phyloP scores from a whole-genome alignment of 805 yeast species.

The Nakazawaea siamensis region DNA sequence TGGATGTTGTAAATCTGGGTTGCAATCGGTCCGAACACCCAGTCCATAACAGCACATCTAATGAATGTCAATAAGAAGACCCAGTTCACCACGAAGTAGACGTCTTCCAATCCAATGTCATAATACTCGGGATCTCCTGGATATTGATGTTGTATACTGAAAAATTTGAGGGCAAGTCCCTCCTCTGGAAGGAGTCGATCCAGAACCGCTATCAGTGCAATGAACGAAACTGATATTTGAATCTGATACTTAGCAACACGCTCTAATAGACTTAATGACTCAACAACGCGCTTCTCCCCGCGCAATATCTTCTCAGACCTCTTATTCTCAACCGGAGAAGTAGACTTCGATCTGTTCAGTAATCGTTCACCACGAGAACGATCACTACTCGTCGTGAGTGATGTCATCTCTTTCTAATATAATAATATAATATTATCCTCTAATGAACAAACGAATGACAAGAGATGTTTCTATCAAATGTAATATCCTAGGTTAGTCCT shows the following conservation, averaged over 20 bases:
- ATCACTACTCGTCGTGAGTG: too few relatives aligned
- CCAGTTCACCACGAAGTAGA: constrained; percentile 43
- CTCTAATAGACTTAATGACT: too few relatives aligned
- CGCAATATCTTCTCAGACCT: too few relatives aligned
- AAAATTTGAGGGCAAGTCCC: constrained; percentile 28
- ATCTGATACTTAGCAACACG: neutral
- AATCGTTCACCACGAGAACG: too few relatives aligned
- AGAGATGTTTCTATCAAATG: too few relatives aligned
- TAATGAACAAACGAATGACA: too few relatives aligned
- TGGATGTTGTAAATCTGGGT: constrained; percentile 29
- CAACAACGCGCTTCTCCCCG: too few relatives aligned
- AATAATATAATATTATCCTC: too few relatives aligned
- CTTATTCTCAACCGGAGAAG: too few relatives aligned
- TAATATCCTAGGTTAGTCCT: too few relatives aligned
- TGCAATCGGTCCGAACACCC: constrained; percentile 52
- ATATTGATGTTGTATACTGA: constrained; percentile 30
- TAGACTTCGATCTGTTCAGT: too few relatives aligned
- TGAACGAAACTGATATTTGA: neutral
- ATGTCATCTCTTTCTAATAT: too few relatives aligned
- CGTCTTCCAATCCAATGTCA: constrained; percentile 50
- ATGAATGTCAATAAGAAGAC: constrained; percentile 49
- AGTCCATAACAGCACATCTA: constrained; percentile 54
- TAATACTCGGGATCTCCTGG: constrained; percentile 27
- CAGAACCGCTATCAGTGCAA: neutral
- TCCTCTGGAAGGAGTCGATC: neutral